These are phyloP conservation scores for Lepidium africanum DNA, from an alignment of 345 rosid species.

Conservation along the genomic window DNA sequence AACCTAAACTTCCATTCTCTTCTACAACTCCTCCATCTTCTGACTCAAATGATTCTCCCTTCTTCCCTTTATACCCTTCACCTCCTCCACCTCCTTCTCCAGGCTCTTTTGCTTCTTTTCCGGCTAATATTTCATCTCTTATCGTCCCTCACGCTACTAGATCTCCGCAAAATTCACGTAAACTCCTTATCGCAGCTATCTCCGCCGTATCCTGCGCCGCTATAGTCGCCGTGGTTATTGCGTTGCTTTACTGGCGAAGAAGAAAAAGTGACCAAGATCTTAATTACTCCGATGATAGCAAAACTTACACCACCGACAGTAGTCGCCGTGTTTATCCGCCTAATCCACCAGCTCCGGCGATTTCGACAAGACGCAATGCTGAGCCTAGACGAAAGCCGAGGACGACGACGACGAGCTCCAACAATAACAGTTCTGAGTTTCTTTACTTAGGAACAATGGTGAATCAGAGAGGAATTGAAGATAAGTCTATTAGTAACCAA, in stretches of 20 bases:
- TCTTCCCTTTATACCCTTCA: conserved; percentile 66
- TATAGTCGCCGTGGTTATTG: conserved; percentile 27
- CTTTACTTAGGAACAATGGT: conserved; percentile 74
- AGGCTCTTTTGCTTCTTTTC: conserved; percentile 65
- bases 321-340: conserved; percentile 27
- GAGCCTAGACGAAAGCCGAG: conserved; percentile 33
- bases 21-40: conserved; percentile 36
- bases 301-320: conserved; percentile 37
- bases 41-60: conserved; percentile 49
- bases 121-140: conserved; percentile 87
- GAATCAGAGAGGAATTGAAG: conserved; percentile 38
- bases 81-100: conserved; percentile 82
- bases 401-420: conserved; percentile 29
- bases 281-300: conserved; percentile 34
- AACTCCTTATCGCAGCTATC: conserved; percentile 44
- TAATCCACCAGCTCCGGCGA: conserved; percentile 34
- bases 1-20: conserved; percentile 47
- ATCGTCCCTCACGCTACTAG: conserved; percentile 55
- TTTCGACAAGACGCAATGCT: conserved; percentile 30
- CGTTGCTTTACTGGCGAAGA: conserved; percentile 44
- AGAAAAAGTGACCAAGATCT: conserved; percentile 24
- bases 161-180: conserved; percentile 37
- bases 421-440: conserved; percentile 66
- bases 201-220: conserved; percentile 46
- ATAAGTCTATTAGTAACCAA: conserved; percentile 19